Percentiles rank a stretch among this genome's conserved stretches.
Evolutionary conservation across 805 yeast genomes (phyloP).

Genomic region (Ogataea trehalophila): DNA sequence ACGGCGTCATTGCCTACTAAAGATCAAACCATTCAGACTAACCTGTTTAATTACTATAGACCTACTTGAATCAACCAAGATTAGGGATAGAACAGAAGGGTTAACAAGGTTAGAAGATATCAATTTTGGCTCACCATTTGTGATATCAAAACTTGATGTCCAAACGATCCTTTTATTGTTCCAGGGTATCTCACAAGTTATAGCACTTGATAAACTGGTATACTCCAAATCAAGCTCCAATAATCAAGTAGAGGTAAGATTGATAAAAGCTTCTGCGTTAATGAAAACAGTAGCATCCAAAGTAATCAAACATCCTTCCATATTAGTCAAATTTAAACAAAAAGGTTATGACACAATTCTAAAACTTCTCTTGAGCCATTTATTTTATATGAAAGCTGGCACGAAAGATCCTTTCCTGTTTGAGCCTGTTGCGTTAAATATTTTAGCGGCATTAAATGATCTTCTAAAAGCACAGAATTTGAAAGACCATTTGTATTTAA

Average conservation of each 20-base stretch:
- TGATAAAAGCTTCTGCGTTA: conserved; percentile 20
- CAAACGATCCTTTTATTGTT: conserved; percentile 10
- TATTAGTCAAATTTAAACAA: conserved; percentile 19
- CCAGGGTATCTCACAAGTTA: conserved; percentile 15
- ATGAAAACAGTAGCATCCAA: conserved; percentile 14
- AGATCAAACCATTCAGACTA: not conserved
- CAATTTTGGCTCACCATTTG: conserved; percentile 19
- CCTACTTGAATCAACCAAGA: conserved; percentile 42
- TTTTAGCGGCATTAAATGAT: conserved; percentile 24
- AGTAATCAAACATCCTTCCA: conserved; percentile 8
- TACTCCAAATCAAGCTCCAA: conserved; percentile 20
- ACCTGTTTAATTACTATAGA: conserved; percentile 5
- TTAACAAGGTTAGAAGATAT: conserved; percentile 35
- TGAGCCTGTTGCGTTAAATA: conserved; percentile 28
- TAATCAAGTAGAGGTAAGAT: conserved; percentile 19
- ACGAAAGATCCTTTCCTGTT: conserved; percentile 10
- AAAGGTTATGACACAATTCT: conserved; percentile 25
- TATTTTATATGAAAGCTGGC: conserved; percentile 9
- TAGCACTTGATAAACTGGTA: conserved; percentile 18
- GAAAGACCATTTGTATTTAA: conserved; percentile 21
- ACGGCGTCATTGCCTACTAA: not conserved
- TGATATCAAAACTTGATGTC: conserved; percentile 15
- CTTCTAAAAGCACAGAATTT: conserved; percentile 23
- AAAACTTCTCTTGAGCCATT: conserved; percentile 12
- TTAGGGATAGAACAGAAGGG: conserved; percentile 53